phyloP scores from a whole-genome alignment of 2,329 filamentous ascomycete genomes.

The Colletotrichum incanum region DNA sequence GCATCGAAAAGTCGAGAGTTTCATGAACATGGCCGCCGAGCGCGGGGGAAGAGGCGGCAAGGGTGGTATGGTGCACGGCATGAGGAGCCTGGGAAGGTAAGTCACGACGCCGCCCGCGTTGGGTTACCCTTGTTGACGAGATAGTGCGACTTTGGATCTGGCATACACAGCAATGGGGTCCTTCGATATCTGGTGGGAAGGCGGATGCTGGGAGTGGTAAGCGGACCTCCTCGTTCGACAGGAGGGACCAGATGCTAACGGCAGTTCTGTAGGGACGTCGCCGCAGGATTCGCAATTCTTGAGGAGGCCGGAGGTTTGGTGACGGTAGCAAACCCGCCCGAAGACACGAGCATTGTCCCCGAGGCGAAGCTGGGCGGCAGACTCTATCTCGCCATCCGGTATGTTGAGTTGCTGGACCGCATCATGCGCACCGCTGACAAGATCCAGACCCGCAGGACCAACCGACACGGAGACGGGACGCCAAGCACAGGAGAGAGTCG shows the following conservation, averaged over 20 bases:
- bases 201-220: constrained; percentile 85
- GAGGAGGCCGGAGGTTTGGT: constrained; percentile 82
- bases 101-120: background rate
- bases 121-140: background rate
- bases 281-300: constrained; percentile 81
- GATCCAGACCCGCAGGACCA: constrained; percentile 73
- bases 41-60: constrained; percentile 73
- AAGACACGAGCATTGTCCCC: constrained; percentile 69
- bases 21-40: constrained; percentile 82
- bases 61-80: constrained; percentile 85
- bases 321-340: constrained; percentile 81
- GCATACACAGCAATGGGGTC: constrained; percentile 83
- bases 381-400: constrained; percentile 80
- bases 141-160: constrained; percentile 79
- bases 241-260: constrained; percentile 68
- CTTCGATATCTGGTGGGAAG: constrained; percentile 89
- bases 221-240: constrained; percentile 52
- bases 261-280: constrained; percentile 73
- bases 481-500: constrained; percentile 78
- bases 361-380: constrained; percentile 76
- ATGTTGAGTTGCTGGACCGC: constrained; percentile 44
- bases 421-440: constrained; percentile 21
- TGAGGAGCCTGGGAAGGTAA: constrained; percentile 77
- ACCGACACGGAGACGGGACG: constrained; percentile 74
- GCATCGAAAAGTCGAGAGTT: constrained; percentile 80